Percentiles rank a stretch among this genome's conserved stretches.
phyloP scores from a whole-genome alignment of 306 rosid genomes.

The Vigna hirtella region DNA sequence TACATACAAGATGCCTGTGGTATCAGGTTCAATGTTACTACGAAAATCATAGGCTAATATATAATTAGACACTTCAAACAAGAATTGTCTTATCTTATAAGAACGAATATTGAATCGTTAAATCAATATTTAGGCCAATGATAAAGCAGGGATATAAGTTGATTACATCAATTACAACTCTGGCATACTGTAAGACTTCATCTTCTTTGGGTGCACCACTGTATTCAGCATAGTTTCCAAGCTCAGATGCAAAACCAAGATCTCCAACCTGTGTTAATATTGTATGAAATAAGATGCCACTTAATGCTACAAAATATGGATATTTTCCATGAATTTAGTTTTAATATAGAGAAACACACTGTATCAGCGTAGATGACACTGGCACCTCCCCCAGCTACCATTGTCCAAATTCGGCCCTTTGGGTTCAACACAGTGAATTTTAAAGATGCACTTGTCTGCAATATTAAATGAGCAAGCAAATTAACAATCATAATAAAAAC shows the following conservation, averaged over 20 bases:
- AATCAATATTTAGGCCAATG: constrained; percentile 7
- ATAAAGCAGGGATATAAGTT: constrained; percentile 23
- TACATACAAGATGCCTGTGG: constrained; percentile 15
- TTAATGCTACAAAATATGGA: constrained; percentile 32
- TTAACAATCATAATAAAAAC: constrained; percentile 16
- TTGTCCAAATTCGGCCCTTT: constrained; percentile 94
- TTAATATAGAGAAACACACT: constrained; percentile 51
- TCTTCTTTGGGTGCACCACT: constrained; percentile 99
- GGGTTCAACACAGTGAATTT: constrained; percentile 97
- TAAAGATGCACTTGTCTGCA: constrained; percentile 94
- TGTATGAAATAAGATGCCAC: constrained; percentile 18
- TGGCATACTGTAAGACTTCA: constrained; percentile 92
- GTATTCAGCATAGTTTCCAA: constrained; percentile 97
- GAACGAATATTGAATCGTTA: not conserved
- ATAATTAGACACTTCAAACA: constrained; percentile 17
- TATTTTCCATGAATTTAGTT: constrained; percentile 27
- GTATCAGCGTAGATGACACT: constrained; percentile 98
- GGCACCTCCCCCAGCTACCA: constrained; percentile 99
- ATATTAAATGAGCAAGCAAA: constrained; percentile 22
- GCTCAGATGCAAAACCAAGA: constrained; percentile 94
- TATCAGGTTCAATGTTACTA: not conserved
- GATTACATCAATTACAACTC: constrained; percentile 94
- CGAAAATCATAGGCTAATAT: not conserved
- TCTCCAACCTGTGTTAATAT: constrained; percentile 78
- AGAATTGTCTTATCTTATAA: not conserved